These are phyloP conservation scores for Podila epicladia DNA, from an alignment of 192 early-diverging fungal genomes.

Conservation along the genomic window DNA sequence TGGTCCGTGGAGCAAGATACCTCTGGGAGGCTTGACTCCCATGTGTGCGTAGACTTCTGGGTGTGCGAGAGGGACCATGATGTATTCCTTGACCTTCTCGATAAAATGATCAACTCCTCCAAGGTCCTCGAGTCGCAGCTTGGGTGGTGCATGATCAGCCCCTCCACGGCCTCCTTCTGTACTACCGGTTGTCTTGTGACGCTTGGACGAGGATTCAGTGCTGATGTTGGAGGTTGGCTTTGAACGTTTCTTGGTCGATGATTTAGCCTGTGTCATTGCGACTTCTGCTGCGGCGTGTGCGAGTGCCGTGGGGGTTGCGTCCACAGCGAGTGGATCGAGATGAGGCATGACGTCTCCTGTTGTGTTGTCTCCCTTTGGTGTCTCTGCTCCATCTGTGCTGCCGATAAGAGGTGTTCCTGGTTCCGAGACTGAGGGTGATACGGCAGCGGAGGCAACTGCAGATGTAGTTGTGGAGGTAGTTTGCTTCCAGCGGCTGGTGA, in stretches of 20 bases:
- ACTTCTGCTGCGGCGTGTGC: conserved; percentile 39
- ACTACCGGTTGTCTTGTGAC: conserved; percentile 22
- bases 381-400: conserved; percentile 17
- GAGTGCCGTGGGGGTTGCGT: conserved; percentile 36
- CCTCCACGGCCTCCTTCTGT: conserved; percentile 25
- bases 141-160: conserved; percentile 47
- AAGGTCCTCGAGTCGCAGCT: conserved; percentile 66
- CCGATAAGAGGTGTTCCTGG: conserved; percentile 24
- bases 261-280: conserved; percentile 25
- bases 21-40: conserved; percentile 93
- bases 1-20: conserved; percentile 95
- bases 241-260: conserved; percentile 47
- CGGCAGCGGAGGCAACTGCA: conserved; percentile 16
- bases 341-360: neutral
- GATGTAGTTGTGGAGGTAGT: conserved; percentile 19
- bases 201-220: conserved; percentile 25
- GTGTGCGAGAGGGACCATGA: conserved; percentile 94
- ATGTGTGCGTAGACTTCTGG: conserved; percentile 93
- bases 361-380: neutral
- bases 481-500: conserved; percentile 63
- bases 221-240: conserved; percentile 26
- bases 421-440: conserved; percentile 43
- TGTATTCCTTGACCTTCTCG: conserved; percentile 89
- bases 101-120: conserved; percentile 94
- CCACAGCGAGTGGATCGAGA: conserved; percentile 38